Conservation (phyloP, 1,284 basidiomycete species). For the Sporisorium reilianum region DNA sequence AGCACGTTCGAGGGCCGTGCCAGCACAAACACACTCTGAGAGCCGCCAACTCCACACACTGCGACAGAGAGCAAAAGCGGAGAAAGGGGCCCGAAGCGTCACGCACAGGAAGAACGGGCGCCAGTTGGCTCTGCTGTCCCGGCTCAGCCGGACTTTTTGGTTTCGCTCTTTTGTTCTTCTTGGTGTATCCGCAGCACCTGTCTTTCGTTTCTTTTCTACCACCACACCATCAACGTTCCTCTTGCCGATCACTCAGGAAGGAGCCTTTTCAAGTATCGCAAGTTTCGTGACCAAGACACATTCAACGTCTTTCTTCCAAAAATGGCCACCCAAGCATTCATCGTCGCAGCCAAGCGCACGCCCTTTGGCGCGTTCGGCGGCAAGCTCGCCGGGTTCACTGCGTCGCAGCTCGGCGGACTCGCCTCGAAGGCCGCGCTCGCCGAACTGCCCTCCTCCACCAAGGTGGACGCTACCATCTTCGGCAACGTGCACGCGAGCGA, state of each 20-base stretch:
- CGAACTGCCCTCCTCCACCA: constrained; percentile 70
- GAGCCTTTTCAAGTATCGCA: no score
- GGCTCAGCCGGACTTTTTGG: neutral
- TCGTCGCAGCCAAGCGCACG: constrained; percentile 72
- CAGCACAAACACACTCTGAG: neutral
- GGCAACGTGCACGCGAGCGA: constrained; percentile 66
- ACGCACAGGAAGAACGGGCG: constrained; percentile 6
- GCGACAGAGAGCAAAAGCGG: neutral
- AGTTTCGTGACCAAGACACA: no score
- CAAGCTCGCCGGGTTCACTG: constrained; percentile 65
- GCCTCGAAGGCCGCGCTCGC: constrained; percentile 73
- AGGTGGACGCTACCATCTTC: constrained; percentile 71
- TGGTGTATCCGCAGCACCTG: neutral
- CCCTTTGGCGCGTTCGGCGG: constrained; percentile 74
- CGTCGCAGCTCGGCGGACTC: constrained; percentile 72
- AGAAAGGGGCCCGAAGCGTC: neutral
- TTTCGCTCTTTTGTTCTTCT: neutral
- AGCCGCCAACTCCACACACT: constrained; percentile 5
- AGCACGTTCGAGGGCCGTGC: neutral
- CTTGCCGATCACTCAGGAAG: neutral
- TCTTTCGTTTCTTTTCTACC: neutral
- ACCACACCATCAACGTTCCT: neutral
- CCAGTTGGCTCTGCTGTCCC: no score
- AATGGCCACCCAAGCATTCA: constrained; percentile 64
- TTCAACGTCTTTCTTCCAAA: neutral